A percentile compares a stretch with the other conserved stretches of the same genome.
Conservation (phyloP, 345 rosid species). For the Citrus reticulata region DNA sequence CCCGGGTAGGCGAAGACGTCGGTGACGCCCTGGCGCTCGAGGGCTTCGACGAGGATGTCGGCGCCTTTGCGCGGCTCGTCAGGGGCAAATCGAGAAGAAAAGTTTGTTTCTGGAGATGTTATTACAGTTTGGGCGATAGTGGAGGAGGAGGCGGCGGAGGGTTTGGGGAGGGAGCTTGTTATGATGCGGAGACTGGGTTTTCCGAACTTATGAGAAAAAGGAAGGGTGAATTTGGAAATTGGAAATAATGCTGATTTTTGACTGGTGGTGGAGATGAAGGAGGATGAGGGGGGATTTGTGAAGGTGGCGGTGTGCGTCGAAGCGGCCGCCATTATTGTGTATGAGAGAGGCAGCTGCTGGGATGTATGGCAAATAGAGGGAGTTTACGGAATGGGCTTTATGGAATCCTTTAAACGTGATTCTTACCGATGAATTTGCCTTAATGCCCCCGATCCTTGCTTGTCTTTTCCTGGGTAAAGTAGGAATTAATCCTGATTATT, state of each 20-base stretch:
- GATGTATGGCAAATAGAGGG: not conserved
- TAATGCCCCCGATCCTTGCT: not conserved
- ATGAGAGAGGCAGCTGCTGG: not conserved
- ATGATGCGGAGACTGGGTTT: conserved; percentile 22
- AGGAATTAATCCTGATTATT: not conserved
- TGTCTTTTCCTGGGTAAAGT: not conserved
- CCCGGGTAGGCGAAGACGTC: conserved; percentile 92
- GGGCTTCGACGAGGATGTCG: conserved; percentile 89
- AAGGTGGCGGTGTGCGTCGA: conserved; percentile 22
- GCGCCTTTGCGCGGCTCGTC: conserved; percentile 92
- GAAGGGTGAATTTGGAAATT: conserved; percentile 23
- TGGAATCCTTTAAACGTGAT: not conserved
- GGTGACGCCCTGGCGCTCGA: conserved; percentile 79
- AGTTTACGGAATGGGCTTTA: rapidly evolving
- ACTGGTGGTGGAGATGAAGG: conserved; percentile 7
- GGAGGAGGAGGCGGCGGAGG: conserved; percentile 25
- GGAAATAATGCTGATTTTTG: conserved; percentile 10
- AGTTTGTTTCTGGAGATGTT: not conserved
- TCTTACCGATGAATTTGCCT: not conserved
- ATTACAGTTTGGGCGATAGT: conserved; percentile 14
- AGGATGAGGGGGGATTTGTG: conserved; percentile 19
- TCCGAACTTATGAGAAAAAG: conserved; percentile 18
- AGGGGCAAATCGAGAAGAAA: conserved; percentile 43
- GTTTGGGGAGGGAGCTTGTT: conserved; percentile 27
- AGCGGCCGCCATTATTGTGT: conserved; percentile 30